Conservation (phyloP, 495 filamentous ascomycete genomes). For the Rusavskia elegans region DNA sequence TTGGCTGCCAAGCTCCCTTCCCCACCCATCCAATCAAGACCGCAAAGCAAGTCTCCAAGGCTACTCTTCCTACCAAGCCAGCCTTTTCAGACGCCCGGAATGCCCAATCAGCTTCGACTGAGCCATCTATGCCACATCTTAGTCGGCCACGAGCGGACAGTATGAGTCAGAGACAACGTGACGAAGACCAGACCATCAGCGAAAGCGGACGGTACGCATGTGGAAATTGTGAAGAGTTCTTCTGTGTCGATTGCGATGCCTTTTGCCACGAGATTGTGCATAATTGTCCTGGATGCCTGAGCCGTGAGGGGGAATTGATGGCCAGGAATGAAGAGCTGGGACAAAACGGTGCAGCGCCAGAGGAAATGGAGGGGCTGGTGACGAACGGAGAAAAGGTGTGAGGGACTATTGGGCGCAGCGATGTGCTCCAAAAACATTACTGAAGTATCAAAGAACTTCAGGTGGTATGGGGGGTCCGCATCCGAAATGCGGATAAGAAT, state of each 20-base stretch:
- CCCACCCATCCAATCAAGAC: conserved; percentile 23
- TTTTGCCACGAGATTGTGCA: conserved; percentile 87
- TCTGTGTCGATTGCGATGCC: conserved; percentile 95
- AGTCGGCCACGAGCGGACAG: not conserved
- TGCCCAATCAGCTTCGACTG: not conserved
- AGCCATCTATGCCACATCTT: not conserved
- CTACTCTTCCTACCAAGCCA: not conserved
- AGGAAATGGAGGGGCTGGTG: conserved; percentile 1
- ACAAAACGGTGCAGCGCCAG: not conserved
- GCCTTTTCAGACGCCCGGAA: not conserved
- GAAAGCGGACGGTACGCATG: conserved; percentile 82
- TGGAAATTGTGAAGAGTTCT: conserved; percentile 66
- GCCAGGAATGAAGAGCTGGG: too few species aligned
- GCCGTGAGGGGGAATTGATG: conserved; percentile 18
- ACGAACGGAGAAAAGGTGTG: not conserved
- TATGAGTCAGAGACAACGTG: not conserved
- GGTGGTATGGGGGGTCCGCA: too few species aligned
- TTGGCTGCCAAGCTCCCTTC: conserved; percentile 36
- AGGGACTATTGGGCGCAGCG: not conserved
- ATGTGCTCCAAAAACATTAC: too few species aligned
- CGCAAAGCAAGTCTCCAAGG: conserved; percentile 9
- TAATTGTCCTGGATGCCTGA: conserved; percentile 91
- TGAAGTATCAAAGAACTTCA: too few species aligned
- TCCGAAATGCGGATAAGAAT: too few species aligned
- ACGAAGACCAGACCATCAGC: conserved; percentile 42